Conservation (phyloP, 495 filamentous ascomycete genomes). For the Hypoxylon subgilvum region DNA sequence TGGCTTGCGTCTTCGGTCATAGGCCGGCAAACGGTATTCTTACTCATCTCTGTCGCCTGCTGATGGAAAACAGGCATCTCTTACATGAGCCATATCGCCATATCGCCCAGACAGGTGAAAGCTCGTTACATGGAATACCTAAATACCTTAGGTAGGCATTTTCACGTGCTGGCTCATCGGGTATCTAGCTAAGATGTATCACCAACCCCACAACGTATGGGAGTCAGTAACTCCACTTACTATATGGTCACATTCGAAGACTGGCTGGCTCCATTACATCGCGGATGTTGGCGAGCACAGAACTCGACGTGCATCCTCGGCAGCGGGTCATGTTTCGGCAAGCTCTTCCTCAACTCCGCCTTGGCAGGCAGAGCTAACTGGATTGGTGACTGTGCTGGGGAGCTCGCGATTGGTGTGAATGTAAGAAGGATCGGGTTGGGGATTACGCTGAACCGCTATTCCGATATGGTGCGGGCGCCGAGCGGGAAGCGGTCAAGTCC, state of each 20-base stretch:
- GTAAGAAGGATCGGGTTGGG: constrained; percentile 9
- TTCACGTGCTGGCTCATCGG: not conserved
- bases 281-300: not conserved
- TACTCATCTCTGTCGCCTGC: no score
- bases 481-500: not conserved
- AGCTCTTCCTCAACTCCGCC: constrained; percentile 32
- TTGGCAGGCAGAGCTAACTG: constrained; percentile 29
- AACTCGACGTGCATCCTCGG: constrained; percentile 1
- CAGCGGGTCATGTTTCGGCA: constrained; percentile 28
- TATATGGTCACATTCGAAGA: not conserved
- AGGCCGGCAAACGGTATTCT: no score
- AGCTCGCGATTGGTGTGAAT: constrained; percentile 23
- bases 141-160: no score
- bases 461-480: constrained; percentile 12
- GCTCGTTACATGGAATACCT: no score
- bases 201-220: not conserved
- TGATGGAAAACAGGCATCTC: no score
- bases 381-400: not conserved
- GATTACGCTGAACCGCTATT: constrained; percentile 23
- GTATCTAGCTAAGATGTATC: not conserved
- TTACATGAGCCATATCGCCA: no score
- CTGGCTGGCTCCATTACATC: not conserved
- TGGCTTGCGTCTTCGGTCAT: no score
- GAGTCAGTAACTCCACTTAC: not conserved
- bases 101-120: no score